Evolutionary conservation across 306 rosid species (phyloP).

Genomic region (Aeschynomene evenia): DNA sequence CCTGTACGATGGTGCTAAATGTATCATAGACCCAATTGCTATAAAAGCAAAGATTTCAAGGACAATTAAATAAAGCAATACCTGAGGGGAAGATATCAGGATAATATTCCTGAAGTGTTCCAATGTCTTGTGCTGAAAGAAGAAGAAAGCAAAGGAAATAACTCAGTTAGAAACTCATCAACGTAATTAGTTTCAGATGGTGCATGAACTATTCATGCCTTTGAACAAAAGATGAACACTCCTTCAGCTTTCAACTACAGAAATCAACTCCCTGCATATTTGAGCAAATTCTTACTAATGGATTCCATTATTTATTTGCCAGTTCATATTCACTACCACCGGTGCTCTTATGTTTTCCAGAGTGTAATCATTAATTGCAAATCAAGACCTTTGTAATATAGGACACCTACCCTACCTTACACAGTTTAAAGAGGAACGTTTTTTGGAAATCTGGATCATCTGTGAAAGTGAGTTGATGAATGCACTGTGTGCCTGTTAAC

Average conservation of each 20-base stretch:
- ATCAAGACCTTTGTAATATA: conserved; percentile 16
- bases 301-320: background rate
- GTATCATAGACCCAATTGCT: background rate
- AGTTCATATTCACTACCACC: conserved; percentile 10
- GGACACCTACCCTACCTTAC: conserved; percentile 60
- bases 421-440: conserved; percentile 77
- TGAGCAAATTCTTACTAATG: background rate
- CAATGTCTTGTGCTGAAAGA: conserved; percentile 83
- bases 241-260: conserved; percentile 8
- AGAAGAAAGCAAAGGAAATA: conserved; percentile 25
- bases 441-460: conserved; percentile 88
- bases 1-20: background rate
- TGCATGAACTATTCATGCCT: background rate
- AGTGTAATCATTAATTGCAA: background rate
- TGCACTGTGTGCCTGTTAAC: conserved; percentile 81
- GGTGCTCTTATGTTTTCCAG: background rate
- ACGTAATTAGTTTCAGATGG: background rate
- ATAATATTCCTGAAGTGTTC: conserved; percentile 79
- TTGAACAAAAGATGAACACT: background rate
- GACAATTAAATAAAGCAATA: conserved; percentile 31
- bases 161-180: conserved; percentile 25
- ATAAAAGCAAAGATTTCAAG: conserved; percentile 1
- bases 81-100: conserved; percentile 94
- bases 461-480: conserved; percentile 90
- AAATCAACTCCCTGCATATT: background rate